Conservation (phyloP, 352 stramenopile genomes). For the Pythium periplocum region DNA sequence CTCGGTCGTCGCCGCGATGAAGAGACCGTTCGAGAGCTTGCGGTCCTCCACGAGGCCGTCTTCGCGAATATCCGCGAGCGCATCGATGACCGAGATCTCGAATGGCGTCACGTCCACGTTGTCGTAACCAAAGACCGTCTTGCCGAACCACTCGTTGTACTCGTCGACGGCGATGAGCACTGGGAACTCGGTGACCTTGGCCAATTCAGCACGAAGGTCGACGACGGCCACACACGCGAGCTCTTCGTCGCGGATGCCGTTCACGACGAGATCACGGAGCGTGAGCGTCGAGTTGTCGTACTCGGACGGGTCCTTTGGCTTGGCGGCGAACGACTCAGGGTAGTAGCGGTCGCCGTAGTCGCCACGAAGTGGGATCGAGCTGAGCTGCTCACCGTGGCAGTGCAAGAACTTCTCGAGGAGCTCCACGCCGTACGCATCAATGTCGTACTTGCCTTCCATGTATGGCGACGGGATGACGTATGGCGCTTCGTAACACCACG, state of each 20-base stretch:
- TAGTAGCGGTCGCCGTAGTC: slow-evolving; percentile 80
- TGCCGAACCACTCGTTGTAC: slow-evolving; percentile 86
- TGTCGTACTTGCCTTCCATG: slow-evolving; percentile 80
- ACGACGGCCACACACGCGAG: slow-evolving; percentile 74
- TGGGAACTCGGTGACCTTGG: slow-evolving; percentile 74
- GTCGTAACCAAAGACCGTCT: slow-evolving; percentile 86
- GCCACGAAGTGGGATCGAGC: slow-evolving; percentile 51
- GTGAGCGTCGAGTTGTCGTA: slow-evolving; percentile 61
- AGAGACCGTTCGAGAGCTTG: slow-evolving; percentile 75
- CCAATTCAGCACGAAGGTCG: slow-evolving; percentile 74
- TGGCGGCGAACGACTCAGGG: slow-evolving; percentile 56
- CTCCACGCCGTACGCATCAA: slow-evolving; percentile 75
- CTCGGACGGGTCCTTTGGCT: slow-evolving; percentile 58
- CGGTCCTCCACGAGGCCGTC: slow-evolving; percentile 55
- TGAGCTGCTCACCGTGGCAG: slow-evolving; percentile 69
- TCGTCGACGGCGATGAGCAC: slow-evolving; percentile 86
- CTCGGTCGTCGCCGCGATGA: slow-evolving; percentile 76
- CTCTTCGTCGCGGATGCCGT: slow-evolving; percentile 78
- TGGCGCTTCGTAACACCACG: slow-evolving; percentile 72
- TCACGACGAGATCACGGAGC: slow-evolving; percentile 71
- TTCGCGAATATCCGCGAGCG: slow-evolving; percentile 60
- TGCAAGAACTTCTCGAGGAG: slow-evolving; percentile 77
- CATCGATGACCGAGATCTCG: slow-evolving; percentile 80
- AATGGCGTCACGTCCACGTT: slow-evolving; percentile 58
- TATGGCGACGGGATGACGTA: slow-evolving; percentile 84